phyloP scores from a whole-genome alignment of 2,329 filamentous ascomycete genomes.

The Cryphonectria japonica region DNA sequence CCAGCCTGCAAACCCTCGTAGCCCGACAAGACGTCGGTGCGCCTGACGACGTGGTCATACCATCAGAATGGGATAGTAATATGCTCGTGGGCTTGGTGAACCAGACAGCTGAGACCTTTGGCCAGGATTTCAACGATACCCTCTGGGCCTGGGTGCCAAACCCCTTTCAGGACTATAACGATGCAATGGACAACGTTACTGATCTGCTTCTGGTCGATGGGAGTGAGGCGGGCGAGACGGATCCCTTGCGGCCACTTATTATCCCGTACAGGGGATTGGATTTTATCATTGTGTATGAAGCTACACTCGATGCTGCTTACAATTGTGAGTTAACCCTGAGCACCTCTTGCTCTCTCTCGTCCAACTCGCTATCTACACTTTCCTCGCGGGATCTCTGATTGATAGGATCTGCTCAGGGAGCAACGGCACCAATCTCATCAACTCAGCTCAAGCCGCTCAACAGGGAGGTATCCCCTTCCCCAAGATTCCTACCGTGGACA shows the following conservation, averaged over 20 bases:
- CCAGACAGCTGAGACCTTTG: slow-evolving; percentile 34
- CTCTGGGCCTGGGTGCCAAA: slow-evolving; percentile 40
- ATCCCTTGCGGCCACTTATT: slow-evolving; percentile 37
- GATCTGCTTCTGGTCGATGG: slow-evolving; percentile 39
- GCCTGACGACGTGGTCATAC: neutral
- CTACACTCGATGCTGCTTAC: slow-evolving; percentile 34
- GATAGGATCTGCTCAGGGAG: neutral
- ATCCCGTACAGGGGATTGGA: slow-evolving; percentile 36
- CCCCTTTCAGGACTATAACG: slow-evolving; percentile 37
- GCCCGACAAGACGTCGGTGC: slow-evolving; percentile 1
- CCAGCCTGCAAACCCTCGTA: neutral
- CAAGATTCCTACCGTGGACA: neutral
- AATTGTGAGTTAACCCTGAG: neutral
- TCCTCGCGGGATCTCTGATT: neutral
- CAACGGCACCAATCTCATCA: slow-evolving; percentile 3
- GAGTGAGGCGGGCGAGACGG: slow-evolving; percentile 37
- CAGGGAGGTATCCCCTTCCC: slow-evolving; percentile 4
- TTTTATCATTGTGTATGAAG: slow-evolving; percentile 40
- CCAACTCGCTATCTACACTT: neutral
- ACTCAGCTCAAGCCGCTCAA: neutral
- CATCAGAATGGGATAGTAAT: neutral
- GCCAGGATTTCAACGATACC: slow-evolving; percentile 37
- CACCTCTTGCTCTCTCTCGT: too few relatives aligned
- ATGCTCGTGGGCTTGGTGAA: slow-evolving; percentile 31
- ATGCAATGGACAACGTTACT: slow-evolving; percentile 33